phyloP scores from a whole-genome alignment of 257 asterid species.

The Plectranthus barbatus region DNA sequence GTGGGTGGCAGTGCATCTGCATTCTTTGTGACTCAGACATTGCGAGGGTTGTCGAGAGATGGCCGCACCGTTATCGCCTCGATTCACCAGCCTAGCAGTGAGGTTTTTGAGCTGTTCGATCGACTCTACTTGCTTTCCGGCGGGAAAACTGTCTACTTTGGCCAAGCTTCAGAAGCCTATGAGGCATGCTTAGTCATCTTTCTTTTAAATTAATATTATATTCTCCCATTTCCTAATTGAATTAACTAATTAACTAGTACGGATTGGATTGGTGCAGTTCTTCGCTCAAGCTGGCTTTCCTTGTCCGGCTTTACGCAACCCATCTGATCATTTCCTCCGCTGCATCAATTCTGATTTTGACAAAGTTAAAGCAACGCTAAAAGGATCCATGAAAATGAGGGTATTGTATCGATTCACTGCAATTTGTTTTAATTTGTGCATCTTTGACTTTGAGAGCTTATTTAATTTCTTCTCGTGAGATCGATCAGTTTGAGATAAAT shows the following conservation, averaged over 20 bases:
- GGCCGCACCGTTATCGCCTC: conserved; percentile 96
- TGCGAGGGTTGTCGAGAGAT: conserved; percentile 76
- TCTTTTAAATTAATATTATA: too few relatives aligned
- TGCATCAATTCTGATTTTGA: conserved; percentile 93
- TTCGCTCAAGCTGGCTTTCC: conserved; percentile 97
- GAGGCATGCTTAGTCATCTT: conserved; percentile 40
- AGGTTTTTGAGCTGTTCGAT: conserved; percentile 91
- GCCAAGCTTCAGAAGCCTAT: conserved; percentile 82
- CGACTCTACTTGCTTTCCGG: conserved; percentile 77
- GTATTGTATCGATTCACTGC: conserved; percentile 28
- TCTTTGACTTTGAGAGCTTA: too few relatives aligned
- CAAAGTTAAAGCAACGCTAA: conserved; percentile 96
- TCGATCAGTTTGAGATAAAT: conserved; percentile 75
- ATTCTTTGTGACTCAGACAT: conserved; percentile 87
- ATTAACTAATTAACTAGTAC: too few relatives aligned
- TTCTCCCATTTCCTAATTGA: too few relatives aligned
- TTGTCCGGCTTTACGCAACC: conserved; percentile 90
- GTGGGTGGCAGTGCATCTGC: conserved; percentile 72
- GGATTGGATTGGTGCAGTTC: conserved; percentile 39
- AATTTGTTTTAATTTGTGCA: too few relatives aligned
- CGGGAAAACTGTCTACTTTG: conserved; percentile 89
- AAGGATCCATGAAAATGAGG: conserved; percentile 94
- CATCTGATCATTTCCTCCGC: conserved; percentile 90
- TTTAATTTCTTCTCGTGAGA: too few relatives aligned
- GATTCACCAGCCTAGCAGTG: conserved; percentile 97